Base-by-base conservation (phyloP, 768 basidiomycete species). In the Leccinum variicolor region DNA sequence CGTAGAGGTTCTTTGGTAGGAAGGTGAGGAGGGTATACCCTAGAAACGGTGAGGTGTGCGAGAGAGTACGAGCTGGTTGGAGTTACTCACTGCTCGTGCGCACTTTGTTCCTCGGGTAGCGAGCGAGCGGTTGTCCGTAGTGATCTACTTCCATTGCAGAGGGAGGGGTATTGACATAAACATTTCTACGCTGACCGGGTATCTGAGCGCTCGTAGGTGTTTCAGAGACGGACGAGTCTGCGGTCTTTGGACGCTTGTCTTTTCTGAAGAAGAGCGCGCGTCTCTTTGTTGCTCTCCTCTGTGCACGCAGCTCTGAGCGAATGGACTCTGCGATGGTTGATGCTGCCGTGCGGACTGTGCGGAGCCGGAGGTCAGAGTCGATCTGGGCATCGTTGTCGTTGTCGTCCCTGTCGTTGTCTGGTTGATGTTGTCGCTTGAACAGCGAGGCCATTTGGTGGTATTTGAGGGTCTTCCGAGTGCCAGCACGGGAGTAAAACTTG, bases 71-170 rank as follows among this genome's bases (percentile, higher is more conserved):
- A 29, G 26, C 3, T 4, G 26, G 26, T 45, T 28, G 50, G 39
- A 43, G 13, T 17, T 39, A 84, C 90, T 76, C 73, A 94, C 92
- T 96, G 63, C 89, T 90, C 41, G 95, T 97, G 68, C 89, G 81
- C 61, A 98, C 93, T 81, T 97, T 98, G 71, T 97, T 98, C 66
- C 95, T 78, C 29, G 84, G 82, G 73, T 94, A 98, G n/a, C 84
- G 82, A 39, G 75, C 84, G 53, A 81, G 74, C 0, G 92, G 94
- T 57, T 95, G 89, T n/a, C 91, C 92, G 50, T 83, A 68, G 3
- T 76, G 72, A 66, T 88, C 86, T 41, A 88, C 72, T 72, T 94
- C 88, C 62, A 79, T 74, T 21, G 82, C 75, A 6, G 87, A 78
- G 31, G 90, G 75, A 1, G 86, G 82, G 41, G 81, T 68, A 66